Conservation (phyloP, 179 eudicot genomes). For the Beta lomatogona region DNA sequence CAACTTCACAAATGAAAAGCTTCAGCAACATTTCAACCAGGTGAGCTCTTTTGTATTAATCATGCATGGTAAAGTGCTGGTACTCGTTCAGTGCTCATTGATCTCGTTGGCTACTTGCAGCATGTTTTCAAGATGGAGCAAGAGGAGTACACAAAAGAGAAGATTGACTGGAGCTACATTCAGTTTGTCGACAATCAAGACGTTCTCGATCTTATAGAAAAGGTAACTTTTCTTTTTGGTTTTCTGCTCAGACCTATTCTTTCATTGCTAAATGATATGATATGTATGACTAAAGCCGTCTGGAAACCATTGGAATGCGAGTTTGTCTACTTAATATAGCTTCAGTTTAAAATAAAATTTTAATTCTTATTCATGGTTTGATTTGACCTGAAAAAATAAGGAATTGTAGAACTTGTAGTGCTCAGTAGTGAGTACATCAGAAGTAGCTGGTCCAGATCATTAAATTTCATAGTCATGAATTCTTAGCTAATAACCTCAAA, state of each 20-base stretch:
- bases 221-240: conserved; percentile 47
- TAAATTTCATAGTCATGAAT: background rate
- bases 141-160: conserved; percentile 95
- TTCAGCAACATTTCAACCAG: conserved; percentile 97
- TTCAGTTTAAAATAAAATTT: background rate
- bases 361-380: background rate
- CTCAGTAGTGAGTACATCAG: background rate
- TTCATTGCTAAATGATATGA: background rate
- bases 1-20: conserved; percentile 94
- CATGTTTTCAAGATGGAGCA: conserved; percentile 99
- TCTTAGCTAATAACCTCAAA: background rate
- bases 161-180: conserved; percentile 96
- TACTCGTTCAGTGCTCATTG: conserved; percentile 13
- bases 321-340: background rate
- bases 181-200: conserved; percentile 98
- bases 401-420: background rate
- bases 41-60: conserved; percentile 35
- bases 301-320: background rate
- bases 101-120: conserved; percentile 45
- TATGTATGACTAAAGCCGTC: background rate
- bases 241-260: background rate
- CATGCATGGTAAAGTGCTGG: background rate
- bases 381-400: background rate
- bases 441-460: background rate
- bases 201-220: conserved; percentile 97